phyloP scores from a whole-genome alignment of 495 filamentous ascomycete genomes.

The Astrocystis sublimbata region DNA sequence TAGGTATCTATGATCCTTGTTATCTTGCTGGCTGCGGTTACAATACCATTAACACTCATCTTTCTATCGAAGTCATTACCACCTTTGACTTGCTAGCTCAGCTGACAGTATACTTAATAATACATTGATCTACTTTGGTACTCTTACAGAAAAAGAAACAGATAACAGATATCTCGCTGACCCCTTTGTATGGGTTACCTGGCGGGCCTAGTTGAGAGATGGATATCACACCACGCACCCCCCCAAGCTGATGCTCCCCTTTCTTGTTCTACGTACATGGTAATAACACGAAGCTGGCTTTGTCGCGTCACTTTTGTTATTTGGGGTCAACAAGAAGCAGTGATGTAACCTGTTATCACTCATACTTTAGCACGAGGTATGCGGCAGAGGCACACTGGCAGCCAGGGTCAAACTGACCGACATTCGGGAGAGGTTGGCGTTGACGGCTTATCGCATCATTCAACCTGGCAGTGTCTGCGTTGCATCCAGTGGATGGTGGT shows the following conservation, averaged over 20 bases:
- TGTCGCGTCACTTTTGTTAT: neutral
- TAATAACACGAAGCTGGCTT: neutral
- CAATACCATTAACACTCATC: too few relatives aligned
- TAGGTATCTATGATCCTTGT: too few relatives aligned
- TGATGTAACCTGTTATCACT: neutral
- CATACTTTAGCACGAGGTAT: neutral
- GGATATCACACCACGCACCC: neutral
- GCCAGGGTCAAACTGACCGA: neutral
- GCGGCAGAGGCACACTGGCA: neutral
- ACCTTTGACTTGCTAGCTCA: too few relatives aligned
- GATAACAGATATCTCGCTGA: too few relatives aligned
- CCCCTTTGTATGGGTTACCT: too few relatives aligned
- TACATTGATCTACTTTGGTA: too few relatives aligned
- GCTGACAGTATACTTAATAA: too few relatives aligned
- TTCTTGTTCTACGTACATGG: neutral
- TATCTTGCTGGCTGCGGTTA: too few relatives aligned
- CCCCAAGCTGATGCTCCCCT: neutral
- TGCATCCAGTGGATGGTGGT: conserved; percentile 11
- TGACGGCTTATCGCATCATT: conserved; percentile 17
- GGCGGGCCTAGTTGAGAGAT: too few relatives aligned
- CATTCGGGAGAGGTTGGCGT: neutral
- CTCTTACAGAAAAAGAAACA: too few relatives aligned
- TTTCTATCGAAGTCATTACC: too few relatives aligned
- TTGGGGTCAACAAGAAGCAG: neutral
- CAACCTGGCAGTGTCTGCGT: conserved; percentile 3